These are phyloP conservation scores for Rhodamnia rubescens DNA, from an alignment of 345 rosid genomes.

Conservation along the genomic window DNA sequence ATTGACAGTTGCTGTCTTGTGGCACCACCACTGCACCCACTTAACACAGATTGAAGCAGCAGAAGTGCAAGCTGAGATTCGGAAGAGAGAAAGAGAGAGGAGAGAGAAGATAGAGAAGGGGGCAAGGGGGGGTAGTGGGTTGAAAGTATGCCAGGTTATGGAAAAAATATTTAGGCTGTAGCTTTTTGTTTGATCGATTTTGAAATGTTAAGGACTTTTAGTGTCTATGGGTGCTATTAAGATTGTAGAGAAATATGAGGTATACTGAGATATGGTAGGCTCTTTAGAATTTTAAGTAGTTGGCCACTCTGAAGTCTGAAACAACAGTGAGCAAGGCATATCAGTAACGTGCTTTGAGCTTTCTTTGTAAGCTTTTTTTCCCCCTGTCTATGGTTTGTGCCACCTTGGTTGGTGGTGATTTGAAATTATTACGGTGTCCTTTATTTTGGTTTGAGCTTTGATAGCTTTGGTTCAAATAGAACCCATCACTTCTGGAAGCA, in stretches of 20 bases:
- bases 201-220: background rate
- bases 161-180: background rate
- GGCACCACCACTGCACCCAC: background rate
- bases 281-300: too few relatives aligned
- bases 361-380: background rate
- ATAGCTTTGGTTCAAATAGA: background rate
- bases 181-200: background rate
- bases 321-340: background rate
- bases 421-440: background rate
- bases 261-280: background rate
- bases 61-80: background rate
- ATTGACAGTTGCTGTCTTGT: background rate
- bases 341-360: background rate
- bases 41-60: background rate
- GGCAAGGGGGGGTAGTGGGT: background rate
- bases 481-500: background rate
- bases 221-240: background rate
- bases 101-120: background rate
- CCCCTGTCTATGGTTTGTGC: background rate
- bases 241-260: background rate
- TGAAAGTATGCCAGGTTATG: background rate
- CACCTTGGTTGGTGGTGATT: background rate
- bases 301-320: background rate
- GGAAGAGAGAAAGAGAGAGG: background rate
- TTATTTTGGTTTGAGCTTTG: background rate